Conservation (phyloP, 2,329 filamentous ascomycete species). For the Xylariaceae sp. region DNA sequence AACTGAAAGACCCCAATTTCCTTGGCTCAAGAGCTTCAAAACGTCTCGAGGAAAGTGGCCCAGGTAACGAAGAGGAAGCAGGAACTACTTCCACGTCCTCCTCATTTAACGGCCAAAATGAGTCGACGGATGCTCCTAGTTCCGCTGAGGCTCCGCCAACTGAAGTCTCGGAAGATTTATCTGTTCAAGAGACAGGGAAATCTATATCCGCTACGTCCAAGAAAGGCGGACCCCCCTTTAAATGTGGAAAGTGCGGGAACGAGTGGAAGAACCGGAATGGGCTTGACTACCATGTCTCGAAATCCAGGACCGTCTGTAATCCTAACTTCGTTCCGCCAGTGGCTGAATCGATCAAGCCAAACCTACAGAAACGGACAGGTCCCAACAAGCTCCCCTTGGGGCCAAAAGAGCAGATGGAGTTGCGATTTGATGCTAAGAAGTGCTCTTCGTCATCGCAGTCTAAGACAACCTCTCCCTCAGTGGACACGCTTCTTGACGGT, state of each 20-base stretch:
- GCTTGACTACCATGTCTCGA: conserved; percentile 53
- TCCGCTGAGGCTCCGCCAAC: conserved; percentile 6
- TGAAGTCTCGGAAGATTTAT: conserved; percentile 1
- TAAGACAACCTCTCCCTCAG: neutral
- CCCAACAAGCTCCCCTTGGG: neutral
- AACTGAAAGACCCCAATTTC: conserved; percentile 26
- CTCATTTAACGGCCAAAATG: neutral
- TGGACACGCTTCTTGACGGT: neutral
- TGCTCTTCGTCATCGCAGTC: neutral
- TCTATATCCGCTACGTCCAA: neutral
- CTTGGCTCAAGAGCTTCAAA: neutral
- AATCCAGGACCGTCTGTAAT: conserved; percentile 51
- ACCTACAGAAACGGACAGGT: conserved; percentile 14
- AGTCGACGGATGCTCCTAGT: neutral
- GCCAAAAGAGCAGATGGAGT: conserved; percentile 13
- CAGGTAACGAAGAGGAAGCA: neutral
- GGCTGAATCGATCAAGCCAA: conserved; percentile 15
- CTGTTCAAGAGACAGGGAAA: neutral
- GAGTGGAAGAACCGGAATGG: conserved; percentile 55
- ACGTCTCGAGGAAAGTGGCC: neutral
- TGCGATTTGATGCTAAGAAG: conserved; percentile 5
- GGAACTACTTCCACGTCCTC: neutral
- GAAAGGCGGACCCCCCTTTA: conserved; percentile 30
- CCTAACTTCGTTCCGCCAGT: conserved; percentile 37
- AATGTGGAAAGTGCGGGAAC: conserved; percentile 49